Percentiles rank a stretch among this genome's conserved stretches.
phyloP scores from a whole-genome alignment of 2,329 filamentous ascomycete genomes.

The Phaeosphaeria sp. region DNA sequence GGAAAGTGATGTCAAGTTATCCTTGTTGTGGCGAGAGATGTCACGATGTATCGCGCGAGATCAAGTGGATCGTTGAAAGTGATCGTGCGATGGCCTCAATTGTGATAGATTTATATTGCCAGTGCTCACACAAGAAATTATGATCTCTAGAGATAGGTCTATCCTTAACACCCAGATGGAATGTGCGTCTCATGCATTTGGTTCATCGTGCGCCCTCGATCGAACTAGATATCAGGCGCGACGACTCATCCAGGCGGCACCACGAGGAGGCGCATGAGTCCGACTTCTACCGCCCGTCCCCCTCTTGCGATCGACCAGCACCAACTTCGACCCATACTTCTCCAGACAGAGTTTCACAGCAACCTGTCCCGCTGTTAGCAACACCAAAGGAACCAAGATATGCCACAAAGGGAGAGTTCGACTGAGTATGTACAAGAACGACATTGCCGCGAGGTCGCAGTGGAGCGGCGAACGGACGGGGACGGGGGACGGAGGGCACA shows the following conservation, averaged over 20 bases:
- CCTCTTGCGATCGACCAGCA: slow-evolving; percentile 37
- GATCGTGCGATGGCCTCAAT: no score
- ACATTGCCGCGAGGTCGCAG: not conserved
- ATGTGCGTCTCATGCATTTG: slow-evolving; percentile 43
- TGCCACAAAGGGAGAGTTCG: slow-evolving; percentile 1
- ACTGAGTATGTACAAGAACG: slow-evolving; percentile 4
- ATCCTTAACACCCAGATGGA: not conserved
- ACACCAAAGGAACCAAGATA: slow-evolving; percentile 8
- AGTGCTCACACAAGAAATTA: no score
- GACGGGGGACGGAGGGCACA: slow-evolving; percentile 3
- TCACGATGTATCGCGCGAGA: no score
- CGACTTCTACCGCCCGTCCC: slow-evolving; percentile 44
- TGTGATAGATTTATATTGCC: no score
- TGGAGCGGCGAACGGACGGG: not conserved
- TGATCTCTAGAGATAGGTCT: not conserved
- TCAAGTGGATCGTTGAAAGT: no score
- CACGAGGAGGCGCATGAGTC: slow-evolving; percentile 47
- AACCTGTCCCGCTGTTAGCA: slow-evolving; percentile 16
- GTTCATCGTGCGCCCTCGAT: slow-evolving; percentile 31
- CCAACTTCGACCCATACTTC: slow-evolving; percentile 26
- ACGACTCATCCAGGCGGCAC: slow-evolving; percentile 45
- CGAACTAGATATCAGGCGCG: not conserved
- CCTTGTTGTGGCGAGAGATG: no score
- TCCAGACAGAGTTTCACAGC: slow-evolving; percentile 22
- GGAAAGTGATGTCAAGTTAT: not conserved